Base-by-base conservation (phyloP, 1,284 basidiomycete genomes). In the Phylloboletellus chloephorus region DNA sequence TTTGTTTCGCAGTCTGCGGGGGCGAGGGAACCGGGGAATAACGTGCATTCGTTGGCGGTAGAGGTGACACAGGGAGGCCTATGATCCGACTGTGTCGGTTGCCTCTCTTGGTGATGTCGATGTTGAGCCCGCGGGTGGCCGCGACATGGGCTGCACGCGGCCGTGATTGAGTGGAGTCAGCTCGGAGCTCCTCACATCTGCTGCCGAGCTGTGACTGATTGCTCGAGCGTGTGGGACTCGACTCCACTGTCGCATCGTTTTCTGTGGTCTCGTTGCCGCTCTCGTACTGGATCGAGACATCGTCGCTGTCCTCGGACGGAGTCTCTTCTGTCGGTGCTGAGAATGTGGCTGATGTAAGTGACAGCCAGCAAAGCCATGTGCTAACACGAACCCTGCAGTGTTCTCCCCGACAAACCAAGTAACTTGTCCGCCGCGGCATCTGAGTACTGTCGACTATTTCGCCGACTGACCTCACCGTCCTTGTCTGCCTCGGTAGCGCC, bases 371-470 rank as follows among this genome's bases (percentile, higher is more conserved):
- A 26, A 34, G 37, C n/a, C 37, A 28, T 46, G 50, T 32, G 46
- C 28, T 28, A 44, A 39, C 37, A 68, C 76, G 51, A 60, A 86
- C 84, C 63, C 54, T 69, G 68, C 31, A 89, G 63, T 22, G 70
- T 69, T 51, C 87, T 73, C 21, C 86, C 86, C 21, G 73, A 67
- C 42, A 89, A 63, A 25, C 86, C 87, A 39, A 89, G 74, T 53
- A 88, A 66, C 59, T 80, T 68, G 63, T 89, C 87, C 33, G 86
- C 83, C 43, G 84, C 85, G 28, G 78, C 77, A 53, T 86, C 83
- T 17, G 79, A 76, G 61, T 89, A 89, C 48, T 82, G 84, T 51
- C 73, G 76, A 56, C 85, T 88, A 61, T 89, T 89, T 51, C 86
- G 73, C 47, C 78, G 74, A 52, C 69, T 67, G 17, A 67, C 52